A percentile compares a stretch with the other conserved stretches of the same genome.
Conservation (phyloP, 306 rosid genomes). For the Albizia julibrissin region DNA sequence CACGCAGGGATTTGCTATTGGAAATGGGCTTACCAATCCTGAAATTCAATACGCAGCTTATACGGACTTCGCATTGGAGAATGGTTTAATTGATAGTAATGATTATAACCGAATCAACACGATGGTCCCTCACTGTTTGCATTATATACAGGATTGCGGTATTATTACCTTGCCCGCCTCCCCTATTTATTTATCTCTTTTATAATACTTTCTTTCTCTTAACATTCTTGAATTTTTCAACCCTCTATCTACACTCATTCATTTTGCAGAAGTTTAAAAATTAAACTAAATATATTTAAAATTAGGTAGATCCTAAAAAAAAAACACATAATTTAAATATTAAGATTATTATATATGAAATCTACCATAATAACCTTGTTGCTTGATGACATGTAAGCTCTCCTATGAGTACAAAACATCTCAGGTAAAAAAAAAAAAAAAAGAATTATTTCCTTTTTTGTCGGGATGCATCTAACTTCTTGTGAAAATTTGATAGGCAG, state of each 20-base stretch:
- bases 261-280: not conserved
- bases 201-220: not conserved
- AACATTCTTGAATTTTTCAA: not conserved
- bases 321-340: not conserved
- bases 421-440: not conserved
- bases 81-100: conserved; percentile 49
- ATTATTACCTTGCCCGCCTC: not conserved
- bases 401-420: not conserved
- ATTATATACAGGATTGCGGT: not conserved
- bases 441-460: not conserved
- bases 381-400: not conserved
- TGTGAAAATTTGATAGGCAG: conserved; percentile 47
- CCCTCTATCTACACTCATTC: not conserved
- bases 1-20: conserved; percentile 86
- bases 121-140: conserved; percentile 55
- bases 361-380: not conserved
- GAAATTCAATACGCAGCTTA: conserved; percentile 82
- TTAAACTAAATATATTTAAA: not conserved
- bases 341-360: not conserved
- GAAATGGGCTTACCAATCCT: conserved; percentile 87
- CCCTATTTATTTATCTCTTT: not conserved
- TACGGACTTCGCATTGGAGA: conserved; percentile 72
- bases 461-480: not conserved
- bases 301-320: not conserved
- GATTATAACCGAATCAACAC: conserved; percentile 53